Base-by-base conservation (phyloP, 768 basidiomycete genomes). In the Agrocybe praecox region DNA sequence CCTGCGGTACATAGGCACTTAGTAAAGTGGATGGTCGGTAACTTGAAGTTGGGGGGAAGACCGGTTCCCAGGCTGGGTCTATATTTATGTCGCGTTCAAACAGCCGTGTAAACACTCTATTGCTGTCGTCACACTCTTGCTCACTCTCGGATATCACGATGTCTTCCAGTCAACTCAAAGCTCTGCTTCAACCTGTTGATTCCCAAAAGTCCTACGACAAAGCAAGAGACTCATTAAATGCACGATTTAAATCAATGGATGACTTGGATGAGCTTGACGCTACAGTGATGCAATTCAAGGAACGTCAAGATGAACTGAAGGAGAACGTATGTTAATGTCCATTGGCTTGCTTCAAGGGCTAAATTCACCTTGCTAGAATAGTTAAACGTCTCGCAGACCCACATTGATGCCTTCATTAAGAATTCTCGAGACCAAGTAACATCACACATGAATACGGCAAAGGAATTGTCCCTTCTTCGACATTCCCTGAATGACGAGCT, bases 401-500 rank as follows among this genome's bases (percentile, higher is more conserved):
- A 73, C 24, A 65, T 88, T 19, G 76, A 83, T 46, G 52, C 62
- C 1, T 66, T 87, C 15, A 73, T 90, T 7, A 64, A 72, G 2
- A 69, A 79, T 42, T 82, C 87, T 3, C 81, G 81, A 40, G 60
- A 69, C 11, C 68, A 75, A 19, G 80, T 83, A 1, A 68, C 81
- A 51, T 67, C 71, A 21, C 77, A 87, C 32, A 74, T 91, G 33
- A 75, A 80, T 50, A 80, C 84, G 9, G 90, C 90, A 0, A 87
- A 91, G 65, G 85, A 88, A 54, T 75, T 94, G 40, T 86, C 91
- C 1, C 76, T 90, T n/a, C 72, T 88, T 32, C 80, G 94, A 22
- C 90, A 94, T 71, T 83, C 82, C 1, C 74, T 96, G 18, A 81
- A 85, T 15, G 94, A 96, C 65, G 89, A 94, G 68, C 77, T 96